phyloP scores from a whole-genome alignment of 371 early-diverging fungal species.

The Dinochytrium kinnereticum region DNA sequence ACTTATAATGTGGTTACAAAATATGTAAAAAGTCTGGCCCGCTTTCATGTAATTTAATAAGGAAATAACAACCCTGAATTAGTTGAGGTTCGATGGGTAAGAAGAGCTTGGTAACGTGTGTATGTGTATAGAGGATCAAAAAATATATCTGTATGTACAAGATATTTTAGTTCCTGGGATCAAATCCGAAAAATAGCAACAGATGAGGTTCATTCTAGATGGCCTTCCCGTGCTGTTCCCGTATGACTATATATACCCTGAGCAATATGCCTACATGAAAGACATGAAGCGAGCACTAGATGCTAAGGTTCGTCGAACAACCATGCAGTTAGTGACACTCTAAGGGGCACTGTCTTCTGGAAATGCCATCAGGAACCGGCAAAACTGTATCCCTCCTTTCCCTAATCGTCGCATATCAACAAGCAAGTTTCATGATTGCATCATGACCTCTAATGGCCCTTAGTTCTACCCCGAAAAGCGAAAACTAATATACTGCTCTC shows the following conservation, averaged over 20 bases:
- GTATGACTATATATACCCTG: conserved; percentile 99
- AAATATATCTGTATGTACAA: too few relatives aligned
- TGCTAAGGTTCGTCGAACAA: conserved; percentile 66
- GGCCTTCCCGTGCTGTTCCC: conserved; percentile 97
- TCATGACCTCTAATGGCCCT: not conserved
- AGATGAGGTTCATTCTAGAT: conserved; percentile 87
- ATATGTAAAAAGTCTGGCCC: too few relatives aligned
- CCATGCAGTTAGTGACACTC: too few relatives aligned
- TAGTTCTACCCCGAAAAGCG: conserved; percentile 85
- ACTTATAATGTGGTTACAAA: too few relatives aligned
- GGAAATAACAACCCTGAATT: too few relatives aligned
- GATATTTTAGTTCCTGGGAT: too few relatives aligned
- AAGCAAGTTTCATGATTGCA: conserved; percentile 56
- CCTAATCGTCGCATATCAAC: conserved; percentile 96
- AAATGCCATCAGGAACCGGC: conserved; percentile 99
- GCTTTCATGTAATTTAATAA: too few relatives aligned
- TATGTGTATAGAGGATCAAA: too few relatives aligned
- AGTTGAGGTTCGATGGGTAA: too few relatives aligned
- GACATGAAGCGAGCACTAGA: conserved; percentile 94
- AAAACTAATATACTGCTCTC: conserved; percentile 98
- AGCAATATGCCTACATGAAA: conserved; percentile 99
- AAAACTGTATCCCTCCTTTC: conserved; percentile 98
- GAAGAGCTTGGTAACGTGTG: too few relatives aligned
- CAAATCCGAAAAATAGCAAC: too few relatives aligned
- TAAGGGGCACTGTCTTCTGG: conserved; percentile 94